Evolutionary conservation across 23 red algal genomes (phyloP).

Genomic region (Gracilariopsis chorda): DNA sequence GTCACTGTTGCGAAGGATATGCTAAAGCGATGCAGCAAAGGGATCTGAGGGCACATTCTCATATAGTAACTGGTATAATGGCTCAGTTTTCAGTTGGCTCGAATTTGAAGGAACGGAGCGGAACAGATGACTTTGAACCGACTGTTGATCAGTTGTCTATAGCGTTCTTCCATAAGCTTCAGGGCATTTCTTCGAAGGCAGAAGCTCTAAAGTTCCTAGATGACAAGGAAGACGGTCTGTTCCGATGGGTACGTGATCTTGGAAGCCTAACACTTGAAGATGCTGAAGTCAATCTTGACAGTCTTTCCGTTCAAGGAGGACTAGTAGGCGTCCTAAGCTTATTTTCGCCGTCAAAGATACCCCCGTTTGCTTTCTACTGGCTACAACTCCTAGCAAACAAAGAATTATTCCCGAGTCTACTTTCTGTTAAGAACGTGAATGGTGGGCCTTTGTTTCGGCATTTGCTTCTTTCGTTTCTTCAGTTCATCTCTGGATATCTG

Average conservation of each 20-base stretch:
- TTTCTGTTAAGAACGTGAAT: constrained; percentile 33
- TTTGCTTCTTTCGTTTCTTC: constrained; percentile 63
- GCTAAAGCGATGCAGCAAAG: not conserved
- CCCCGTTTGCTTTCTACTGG: constrained; percentile 91
- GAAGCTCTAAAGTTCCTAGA: constrained; percentile 22
- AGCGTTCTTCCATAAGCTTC: not conserved
- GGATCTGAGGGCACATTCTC: constrained; percentile 63
- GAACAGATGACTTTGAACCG: not conserved
- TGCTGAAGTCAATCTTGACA: constrained; percentile 4
- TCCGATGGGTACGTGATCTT: constrained; percentile 5
- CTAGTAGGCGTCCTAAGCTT: constrained; percentile 65
- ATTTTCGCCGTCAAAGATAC: constrained; percentile 61
- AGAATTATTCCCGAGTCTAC: constrained; percentile 73
- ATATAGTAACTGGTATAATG: constrained; percentile 57
- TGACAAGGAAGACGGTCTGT: constrained; percentile 8
- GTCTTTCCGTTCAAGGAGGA: constrained; percentile 47
- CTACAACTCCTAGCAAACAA: constrained; percentile 83
- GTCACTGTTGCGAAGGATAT: constrained; percentile 26
- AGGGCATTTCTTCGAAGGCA: not conserved
- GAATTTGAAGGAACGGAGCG: not conserved
- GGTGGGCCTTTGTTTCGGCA: constrained; percentile 79
- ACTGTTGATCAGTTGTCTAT: not conserved
- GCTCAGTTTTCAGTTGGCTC: constrained; percentile 41
- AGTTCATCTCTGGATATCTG: constrained; percentile 80
- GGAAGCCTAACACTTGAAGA: not conserved